phyloP scores from a whole-genome alignment of 345 rosid species.

The Boechera retrofracta region DNA sequence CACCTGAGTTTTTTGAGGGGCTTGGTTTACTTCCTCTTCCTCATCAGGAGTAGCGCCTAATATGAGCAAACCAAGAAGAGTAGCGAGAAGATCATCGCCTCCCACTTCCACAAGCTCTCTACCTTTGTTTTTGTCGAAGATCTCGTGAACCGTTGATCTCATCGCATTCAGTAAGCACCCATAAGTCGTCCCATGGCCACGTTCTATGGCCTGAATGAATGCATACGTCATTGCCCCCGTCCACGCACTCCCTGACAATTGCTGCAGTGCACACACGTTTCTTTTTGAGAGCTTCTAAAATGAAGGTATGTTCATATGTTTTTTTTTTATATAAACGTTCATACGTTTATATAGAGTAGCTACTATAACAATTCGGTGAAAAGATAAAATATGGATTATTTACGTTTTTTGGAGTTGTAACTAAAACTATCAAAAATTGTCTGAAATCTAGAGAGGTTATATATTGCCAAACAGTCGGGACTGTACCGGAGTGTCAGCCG shows the following conservation, averaged over 20 bases:
- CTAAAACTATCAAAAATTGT: neutral
- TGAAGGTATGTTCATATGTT: neutral
- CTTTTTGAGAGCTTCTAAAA: neutral
- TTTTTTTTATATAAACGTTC: too few species aligned
- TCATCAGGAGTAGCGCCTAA: slow-evolving; percentile 46
- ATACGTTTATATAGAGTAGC: neutral
- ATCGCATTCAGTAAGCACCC: slow-evolving; percentile 74
- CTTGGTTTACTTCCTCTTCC: slow-evolving; percentile 22
- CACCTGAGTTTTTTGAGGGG: slow-evolving; percentile 38
- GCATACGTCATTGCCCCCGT: slow-evolving; percentile 98
- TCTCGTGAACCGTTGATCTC: slow-evolving; percentile 69
- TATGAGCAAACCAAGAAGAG: slow-evolving; percentile 69
- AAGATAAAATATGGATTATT: neutral
- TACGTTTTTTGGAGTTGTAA: neutral
- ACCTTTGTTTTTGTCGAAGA: slow-evolving; percentile 41
- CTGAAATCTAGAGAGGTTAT: neutral
- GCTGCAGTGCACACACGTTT: slow-evolving; percentile 45
- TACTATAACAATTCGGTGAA: neutral
- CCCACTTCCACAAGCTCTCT: slow-evolving; percentile 40
- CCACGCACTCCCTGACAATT: slow-evolving; percentile 66
- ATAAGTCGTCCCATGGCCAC: slow-evolving; percentile 68
- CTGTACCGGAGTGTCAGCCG: slow-evolving; percentile 82
- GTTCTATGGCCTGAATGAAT: slow-evolving; percentile 84
- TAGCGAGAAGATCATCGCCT: slow-evolving; percentile 56
- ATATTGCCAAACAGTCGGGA: neutral